Evolutionary conservation across 108 stramenopile species (phyloP).

Genomic region (Cyclotella cryptica): DNA sequence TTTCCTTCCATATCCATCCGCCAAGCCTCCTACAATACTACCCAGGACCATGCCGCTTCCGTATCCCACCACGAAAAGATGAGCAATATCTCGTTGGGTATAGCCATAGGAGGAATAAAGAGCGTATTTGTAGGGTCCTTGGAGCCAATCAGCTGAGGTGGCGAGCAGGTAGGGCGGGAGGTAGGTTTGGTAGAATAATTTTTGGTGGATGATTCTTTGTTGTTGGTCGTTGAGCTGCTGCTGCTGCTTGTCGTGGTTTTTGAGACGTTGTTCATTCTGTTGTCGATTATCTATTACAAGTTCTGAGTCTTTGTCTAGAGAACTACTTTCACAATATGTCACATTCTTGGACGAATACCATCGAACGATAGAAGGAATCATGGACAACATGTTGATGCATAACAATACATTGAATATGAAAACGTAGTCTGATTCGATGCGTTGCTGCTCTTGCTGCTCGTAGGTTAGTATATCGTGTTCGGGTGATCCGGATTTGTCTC

Average conservation of each 20-base stretch:
- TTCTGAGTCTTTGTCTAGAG: background rate
- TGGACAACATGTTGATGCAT: background rate
- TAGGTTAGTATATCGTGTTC: no score
- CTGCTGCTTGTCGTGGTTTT: background rate
- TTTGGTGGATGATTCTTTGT: slow-evolving; percentile 36
- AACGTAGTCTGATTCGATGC: background rate
- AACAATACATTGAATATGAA: background rate
- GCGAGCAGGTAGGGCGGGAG: slow-evolving; percentile 92
- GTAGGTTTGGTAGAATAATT: slow-evolving; percentile 70
- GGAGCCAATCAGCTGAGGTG: slow-evolving; percentile 95
- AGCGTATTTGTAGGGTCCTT: slow-evolving; percentile 98
- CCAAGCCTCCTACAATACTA: slow-evolving; percentile 68
- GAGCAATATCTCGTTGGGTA: slow-evolving; percentile 82
- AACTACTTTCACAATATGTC: background rate
- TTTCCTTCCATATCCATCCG: slow-evolving; percentile 66
- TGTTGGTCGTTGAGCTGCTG: slow-evolving; percentile 17
- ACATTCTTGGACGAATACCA: background rate
- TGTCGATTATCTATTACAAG: background rate
- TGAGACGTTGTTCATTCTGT: background rate
- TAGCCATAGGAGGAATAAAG: slow-evolving; percentile 95
- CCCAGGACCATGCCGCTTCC: slow-evolving; percentile 78
- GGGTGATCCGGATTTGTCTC: background rate
- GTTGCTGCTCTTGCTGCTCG: background rate
- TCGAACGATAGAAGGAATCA: background rate
- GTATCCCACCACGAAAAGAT: slow-evolving; percentile 89